These are phyloP conservation scores for Colletotrichum incanum DNA, from an alignment of 2,329 filamentous ascomycete species.

Conservation along the genomic window DNA sequence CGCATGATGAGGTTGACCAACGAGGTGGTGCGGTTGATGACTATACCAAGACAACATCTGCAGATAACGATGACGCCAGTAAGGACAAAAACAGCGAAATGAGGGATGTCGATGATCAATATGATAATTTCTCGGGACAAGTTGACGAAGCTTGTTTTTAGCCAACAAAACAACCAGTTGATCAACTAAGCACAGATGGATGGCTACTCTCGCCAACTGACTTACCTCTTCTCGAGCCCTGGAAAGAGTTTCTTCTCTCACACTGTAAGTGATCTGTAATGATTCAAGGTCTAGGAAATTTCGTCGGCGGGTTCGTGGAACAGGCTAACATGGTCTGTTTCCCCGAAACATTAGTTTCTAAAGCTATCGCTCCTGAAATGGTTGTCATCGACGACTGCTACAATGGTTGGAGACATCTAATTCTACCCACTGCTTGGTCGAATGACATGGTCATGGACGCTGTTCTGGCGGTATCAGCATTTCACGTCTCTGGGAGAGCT, in stretches of 20 bases:
- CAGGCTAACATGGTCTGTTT: too few species aligned
- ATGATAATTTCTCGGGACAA: too few species aligned
- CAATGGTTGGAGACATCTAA: slow-evolving; percentile 45
- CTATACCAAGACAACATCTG: neutral
- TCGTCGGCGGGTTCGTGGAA: too few species aligned
- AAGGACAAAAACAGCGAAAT: neutral
- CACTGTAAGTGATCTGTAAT: slow-evolving; percentile 32
- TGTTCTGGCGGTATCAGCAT: slow-evolving; percentile 48
- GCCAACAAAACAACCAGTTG: neutral
- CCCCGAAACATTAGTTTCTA: slow-evolving; percentile 42
- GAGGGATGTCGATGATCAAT: neutral
- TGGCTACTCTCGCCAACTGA: neutral
- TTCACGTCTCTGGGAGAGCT: slow-evolving; percentile 42
- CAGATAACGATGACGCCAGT: neutral
- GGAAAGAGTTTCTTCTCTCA: slow-evolving; percentile 26
- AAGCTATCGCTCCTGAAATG: slow-evolving; percentile 47
- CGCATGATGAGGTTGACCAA: neutral
- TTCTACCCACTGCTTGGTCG: slow-evolving; percentile 44
- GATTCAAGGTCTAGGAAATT: too few species aligned
- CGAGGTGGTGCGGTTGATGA: neutral
- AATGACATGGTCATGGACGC: slow-evolving; percentile 48
- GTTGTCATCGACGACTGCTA: slow-evolving; percentile 44
- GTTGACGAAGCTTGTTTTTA: neutral
- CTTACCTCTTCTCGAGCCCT: slow-evolving; percentile 13
- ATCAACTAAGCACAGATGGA: neutral